These are phyloP conservation scores for Candida coquimbonensis DNA, from an alignment of 805 yeast species.

Conservation along the genomic window DNA sequence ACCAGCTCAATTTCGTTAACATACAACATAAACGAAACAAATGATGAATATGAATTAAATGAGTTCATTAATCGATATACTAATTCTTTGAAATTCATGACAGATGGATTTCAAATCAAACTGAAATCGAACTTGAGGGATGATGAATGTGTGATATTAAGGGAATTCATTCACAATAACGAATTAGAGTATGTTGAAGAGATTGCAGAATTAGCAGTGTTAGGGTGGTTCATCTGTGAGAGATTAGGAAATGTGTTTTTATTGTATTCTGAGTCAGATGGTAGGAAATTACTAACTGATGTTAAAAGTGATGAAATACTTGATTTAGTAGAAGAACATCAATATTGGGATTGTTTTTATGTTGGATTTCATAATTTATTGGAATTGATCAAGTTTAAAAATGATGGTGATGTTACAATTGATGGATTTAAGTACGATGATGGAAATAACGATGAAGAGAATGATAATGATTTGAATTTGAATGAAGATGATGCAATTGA, in stretches of 20 bases:
- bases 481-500: not conserved
- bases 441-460: not conserved
- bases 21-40: not conserved
- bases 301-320: no score
- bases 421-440: not conserved
- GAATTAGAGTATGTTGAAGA: not conserved
- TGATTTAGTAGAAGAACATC: conserved; percentile 3
- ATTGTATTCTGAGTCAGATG: conserved; percentile 2
- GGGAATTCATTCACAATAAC: not conserved
- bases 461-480: not conserved
- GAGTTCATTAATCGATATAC: not conserved
- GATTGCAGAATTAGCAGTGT: not conserved
- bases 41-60: not conserved
- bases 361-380: not conserved
- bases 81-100: not conserved
- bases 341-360: conserved; percentile 3
- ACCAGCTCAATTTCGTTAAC: not conserved
- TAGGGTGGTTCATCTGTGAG: conserved; percentile 1
- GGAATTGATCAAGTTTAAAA: not conserved
- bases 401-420: not conserved
- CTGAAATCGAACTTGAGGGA: not conserved
- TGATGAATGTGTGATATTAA: not conserved
- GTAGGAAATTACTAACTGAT: not conserved
- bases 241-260: not conserved
- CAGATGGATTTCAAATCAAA: no score